Base-by-base conservation (phyloP, 345 rosid genomes). In the Pistacia vera region DNA sequence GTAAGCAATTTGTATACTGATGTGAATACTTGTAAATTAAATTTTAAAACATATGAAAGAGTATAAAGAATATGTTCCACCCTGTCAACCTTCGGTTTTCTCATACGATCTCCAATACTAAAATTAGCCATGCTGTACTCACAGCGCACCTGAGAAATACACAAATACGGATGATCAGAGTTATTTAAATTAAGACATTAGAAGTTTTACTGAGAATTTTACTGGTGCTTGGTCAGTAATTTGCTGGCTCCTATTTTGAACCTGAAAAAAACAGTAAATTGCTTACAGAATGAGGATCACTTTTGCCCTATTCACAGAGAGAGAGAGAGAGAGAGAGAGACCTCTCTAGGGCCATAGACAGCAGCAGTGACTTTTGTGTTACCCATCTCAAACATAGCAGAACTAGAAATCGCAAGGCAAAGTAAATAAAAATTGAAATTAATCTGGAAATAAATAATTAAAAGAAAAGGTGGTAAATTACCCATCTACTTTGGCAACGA, bases 291-390 rank as follows among this genome's bases (percentile, higher is more conserved):
- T 70, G 58, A 68, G 38, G 28, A 20, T n/a, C 65, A 63, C 20
- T 2, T 54, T 16, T 35, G 22, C 8, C 57, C 63, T n/a, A 49
- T 10, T 73, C 5, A 38, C 28, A 48, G 11, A 73, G 10, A 44
- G 4, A n/a, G 16, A 20, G 11, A 67, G 5, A 10, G n/a, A n/a
- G n/a, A n/a, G n/a, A n/a, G 22, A 67, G 48, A 11, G 8, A 92
- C 99, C 99, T 93, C 97, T 84, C 98, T 87, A 2, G 98, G 99
- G 35, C 98, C 98, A 86, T 92, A 93, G 16, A 91, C 99, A 63
- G 97, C 98, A 63, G 97, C 99, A 57, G 92, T 91, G 20, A 92
- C 98, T 90, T 91, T 94, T 22, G 98, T 92, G 83, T 96, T 92
- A 59, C 97, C 97, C 97, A 96, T 94, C 87, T 93, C 98, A 28